Evolutionary conservation across 2,329 filamentous ascomycete species (phyloP).

Genomic region (Ophiostoma australiae): DNA sequence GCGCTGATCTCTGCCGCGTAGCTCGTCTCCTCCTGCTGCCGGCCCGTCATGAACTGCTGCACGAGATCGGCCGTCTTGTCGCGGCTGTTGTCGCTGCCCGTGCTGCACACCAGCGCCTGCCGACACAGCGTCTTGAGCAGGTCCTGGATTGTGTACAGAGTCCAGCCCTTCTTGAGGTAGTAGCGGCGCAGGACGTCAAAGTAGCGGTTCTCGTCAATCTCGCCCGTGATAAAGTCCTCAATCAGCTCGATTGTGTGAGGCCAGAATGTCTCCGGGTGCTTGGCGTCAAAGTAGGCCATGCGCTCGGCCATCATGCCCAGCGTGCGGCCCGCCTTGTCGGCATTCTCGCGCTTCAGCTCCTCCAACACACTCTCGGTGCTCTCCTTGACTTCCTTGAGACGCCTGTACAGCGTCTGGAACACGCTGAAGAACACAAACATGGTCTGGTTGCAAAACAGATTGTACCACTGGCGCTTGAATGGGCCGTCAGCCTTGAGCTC

Average conservation of each 20-base stretch:
- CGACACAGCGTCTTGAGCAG: conserved; percentile 76
- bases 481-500: conserved; percentile 72
- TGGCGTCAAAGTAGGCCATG: conserved; percentile 70
- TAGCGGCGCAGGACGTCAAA: conserved; percentile 89
- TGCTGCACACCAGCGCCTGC: conserved; percentile 77
- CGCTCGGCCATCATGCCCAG: conserved; percentile 78
- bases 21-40: conserved; percentile 77
- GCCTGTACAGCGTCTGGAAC: conserved; percentile 84
- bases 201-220: conserved; percentile 75
- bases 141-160: conserved; percentile 87
- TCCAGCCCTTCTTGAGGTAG: conserved; percentile 87
- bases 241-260: conserved; percentile 78
- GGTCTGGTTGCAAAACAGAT: conserved; percentile 85
- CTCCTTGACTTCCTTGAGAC: conserved; percentile 77
- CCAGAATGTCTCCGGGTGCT: conserved; percentile 68
- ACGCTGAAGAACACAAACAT: conserved; percentile 94
- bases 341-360: conserved; percentile 67
- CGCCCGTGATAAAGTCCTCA: conserved; percentile 77
- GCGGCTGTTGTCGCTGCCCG: conserved; percentile 78
- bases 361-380: conserved; percentile 67
- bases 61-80: conserved; percentile 92
- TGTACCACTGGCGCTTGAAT: conserved; percentile 75
- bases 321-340: conserved; percentile 73
- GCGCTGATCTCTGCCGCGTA: conserved; percentile 86
- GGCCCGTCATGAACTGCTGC: conserved; percentile 76